Evolutionary conservation across 805 yeast genomes (phyloP).

Genomic region (Cyberlindnera maclurae): DNA sequence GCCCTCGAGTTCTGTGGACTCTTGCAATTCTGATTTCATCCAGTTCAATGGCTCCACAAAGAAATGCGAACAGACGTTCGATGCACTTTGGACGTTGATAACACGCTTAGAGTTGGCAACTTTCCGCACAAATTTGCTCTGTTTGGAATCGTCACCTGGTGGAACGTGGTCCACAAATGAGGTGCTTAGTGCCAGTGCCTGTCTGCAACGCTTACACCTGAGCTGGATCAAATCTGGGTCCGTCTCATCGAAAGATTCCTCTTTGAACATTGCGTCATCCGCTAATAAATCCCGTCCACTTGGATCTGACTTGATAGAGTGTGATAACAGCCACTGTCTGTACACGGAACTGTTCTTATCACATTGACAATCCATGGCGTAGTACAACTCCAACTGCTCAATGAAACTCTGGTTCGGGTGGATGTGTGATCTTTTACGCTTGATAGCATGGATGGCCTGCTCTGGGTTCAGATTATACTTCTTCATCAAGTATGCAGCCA

Average conservation of each 20-base stretch:
- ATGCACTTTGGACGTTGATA: slow-evolving; percentile 49
- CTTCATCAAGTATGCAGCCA: slow-evolving; percentile 84
- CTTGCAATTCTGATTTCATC: slow-evolving; percentile 78
- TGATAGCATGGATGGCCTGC: slow-evolving; percentile 72
- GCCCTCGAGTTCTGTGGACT: slow-evolving; percentile 74
- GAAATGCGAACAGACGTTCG: slow-evolving; percentile 68
- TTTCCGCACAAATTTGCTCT: slow-evolving; percentile 56
- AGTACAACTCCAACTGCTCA: slow-evolving; percentile 63
- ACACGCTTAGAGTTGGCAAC: slow-evolving; percentile 58
- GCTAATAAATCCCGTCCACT: slow-evolving; percentile 28
- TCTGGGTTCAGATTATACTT: slow-evolving; percentile 50
- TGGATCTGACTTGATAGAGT: slow-evolving; percentile 34
- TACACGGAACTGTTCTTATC: slow-evolving; percentile 28
- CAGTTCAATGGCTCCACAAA: slow-evolving; percentile 85
- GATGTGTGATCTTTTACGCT: slow-evolving; percentile 49
- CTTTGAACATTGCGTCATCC: slow-evolving; percentile 26
- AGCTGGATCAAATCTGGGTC: slow-evolving; percentile 30
- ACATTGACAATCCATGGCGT: slow-evolving; percentile 33
- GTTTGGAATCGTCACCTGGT: slow-evolving; percentile 59
- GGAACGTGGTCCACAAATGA: slow-evolving; percentile 60
- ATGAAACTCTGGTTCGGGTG: slow-evolving; percentile 71
- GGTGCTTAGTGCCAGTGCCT: slow-evolving; percentile 53
- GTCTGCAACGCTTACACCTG: slow-evolving; percentile 81
- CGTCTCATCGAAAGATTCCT: slow-evolving; percentile 18
- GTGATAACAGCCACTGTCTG: slow-evolving; percentile 36